phyloP scores from a whole-genome alignment of 192 early-diverging fungal genomes.

The Pilaira anomala region DNA sequence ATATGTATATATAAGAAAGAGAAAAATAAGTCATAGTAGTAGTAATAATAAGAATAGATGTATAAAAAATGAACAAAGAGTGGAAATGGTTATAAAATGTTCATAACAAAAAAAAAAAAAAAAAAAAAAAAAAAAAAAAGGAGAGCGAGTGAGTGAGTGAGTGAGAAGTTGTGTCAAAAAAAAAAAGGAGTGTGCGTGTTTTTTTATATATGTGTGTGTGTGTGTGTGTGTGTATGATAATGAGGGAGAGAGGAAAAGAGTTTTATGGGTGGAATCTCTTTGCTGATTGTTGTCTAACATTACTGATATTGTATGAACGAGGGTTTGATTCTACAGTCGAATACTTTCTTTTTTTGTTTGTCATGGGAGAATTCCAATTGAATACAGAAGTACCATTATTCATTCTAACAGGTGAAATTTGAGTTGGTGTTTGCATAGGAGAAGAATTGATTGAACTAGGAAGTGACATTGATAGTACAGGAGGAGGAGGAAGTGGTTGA shows the following conservation, averaged over 20 bases:
- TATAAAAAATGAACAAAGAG: background rate
- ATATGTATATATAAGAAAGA: background rate
- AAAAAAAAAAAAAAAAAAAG: background rate
- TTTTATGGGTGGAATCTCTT: no score
- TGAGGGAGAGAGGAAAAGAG: no score
- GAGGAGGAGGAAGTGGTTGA: background rate
- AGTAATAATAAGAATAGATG: background rate
- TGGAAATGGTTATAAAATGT: background rate
- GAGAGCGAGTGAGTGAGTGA: no score
- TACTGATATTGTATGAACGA: conserved; percentile 10
- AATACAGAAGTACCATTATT: background rate
- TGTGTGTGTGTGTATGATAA: background rate
- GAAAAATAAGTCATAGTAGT: background rate
- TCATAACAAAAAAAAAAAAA: background rate
- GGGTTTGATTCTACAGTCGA: background rate
- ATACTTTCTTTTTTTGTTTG: background rate
- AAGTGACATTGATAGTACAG: conserved; percentile 22
- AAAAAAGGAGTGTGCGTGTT: background rate
- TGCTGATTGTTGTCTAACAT: conserved; percentile 10
- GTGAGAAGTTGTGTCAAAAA: background rate
- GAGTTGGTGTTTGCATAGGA: conserved; percentile 27
- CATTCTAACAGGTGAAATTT: conserved; percentile 24
- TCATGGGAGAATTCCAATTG: conserved; percentile 16
- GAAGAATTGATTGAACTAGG: conserved; percentile 30
- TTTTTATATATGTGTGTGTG: background rate